Conservation (phyloP, 257 asterid genomes). For the Sherardia arvensis region DNA sequence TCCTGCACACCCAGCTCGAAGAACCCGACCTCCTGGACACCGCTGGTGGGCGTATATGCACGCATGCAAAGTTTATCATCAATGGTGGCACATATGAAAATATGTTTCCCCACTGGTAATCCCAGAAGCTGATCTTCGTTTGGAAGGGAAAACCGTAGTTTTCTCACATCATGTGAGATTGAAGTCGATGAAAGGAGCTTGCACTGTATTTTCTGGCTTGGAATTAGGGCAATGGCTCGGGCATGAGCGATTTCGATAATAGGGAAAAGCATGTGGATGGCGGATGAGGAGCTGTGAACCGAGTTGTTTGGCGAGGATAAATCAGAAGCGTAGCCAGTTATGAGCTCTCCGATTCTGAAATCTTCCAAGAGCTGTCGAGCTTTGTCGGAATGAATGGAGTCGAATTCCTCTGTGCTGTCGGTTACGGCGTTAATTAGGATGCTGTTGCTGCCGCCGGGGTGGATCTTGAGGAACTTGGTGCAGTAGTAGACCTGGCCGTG, state of each 20-base stretch:
- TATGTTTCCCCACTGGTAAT: conserved; percentile 72
- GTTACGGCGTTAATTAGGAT: conserved; percentile 89
- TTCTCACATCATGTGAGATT: conserved; percentile 63
- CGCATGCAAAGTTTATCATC: conserved; percentile 82
- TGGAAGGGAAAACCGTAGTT: conserved; percentile 60
- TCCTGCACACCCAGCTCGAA: conserved; percentile 72
- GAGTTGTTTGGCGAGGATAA: conserved; percentile 60
- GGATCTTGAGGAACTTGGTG: conserved; percentile 69
- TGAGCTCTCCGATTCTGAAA: conserved; percentile 67
- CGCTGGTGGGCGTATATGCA: conserved; percentile 82
- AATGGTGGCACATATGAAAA: conserved; percentile 55
- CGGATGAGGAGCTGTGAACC: conserved; percentile 51
- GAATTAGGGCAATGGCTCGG: conserved; percentile 39
- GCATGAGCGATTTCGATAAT: conserved; percentile 37
- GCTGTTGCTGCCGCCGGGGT: conserved; percentile 89
- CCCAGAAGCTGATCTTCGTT: conserved; percentile 64
- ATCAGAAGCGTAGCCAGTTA: conserved; percentile 56
- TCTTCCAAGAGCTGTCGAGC: conserved; percentile 71
- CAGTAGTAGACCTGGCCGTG: conserved; percentile 82
- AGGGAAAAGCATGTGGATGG: conserved; percentile 25
- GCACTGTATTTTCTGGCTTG: conserved; percentile 65
- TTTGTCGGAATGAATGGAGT: conserved; percentile 78
- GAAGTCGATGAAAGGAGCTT: conserved; percentile 42
- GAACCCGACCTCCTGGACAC: conserved; percentile 50
- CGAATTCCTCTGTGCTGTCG: conserved; percentile 90